A percentile compares a stretch with the other conserved stretches of the same genome.
phyloP scores from a whole-genome alignment of 2,329 filamentous ascomycete genomes.

The Mycogone perniciosa region DNA sequence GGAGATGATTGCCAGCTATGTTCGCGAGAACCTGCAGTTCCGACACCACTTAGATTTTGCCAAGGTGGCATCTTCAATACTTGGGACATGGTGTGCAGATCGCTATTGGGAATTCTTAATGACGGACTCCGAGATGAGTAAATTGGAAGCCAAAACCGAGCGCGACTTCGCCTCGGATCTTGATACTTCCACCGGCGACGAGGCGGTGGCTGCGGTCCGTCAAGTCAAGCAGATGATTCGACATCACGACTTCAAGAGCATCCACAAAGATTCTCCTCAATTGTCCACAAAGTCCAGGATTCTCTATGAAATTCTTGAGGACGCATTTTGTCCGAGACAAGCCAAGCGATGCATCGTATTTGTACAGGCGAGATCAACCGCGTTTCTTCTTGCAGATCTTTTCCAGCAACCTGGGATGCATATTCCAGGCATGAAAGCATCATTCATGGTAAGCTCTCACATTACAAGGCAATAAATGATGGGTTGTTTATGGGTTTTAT shows the following conservation, averaged over 20 bases:
- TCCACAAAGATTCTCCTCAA: constrained; percentile 14
- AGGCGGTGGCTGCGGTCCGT: constrained; percentile 49
- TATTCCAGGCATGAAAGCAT: constrained; percentile 52
- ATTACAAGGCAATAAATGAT: neutral
- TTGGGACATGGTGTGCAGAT: constrained; percentile 84
- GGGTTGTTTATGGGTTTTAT: neutral
- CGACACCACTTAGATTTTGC: constrained; percentile 53
- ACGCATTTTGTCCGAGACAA: constrained; percentile 57
- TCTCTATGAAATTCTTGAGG: constrained; percentile 53
- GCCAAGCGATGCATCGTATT: constrained; percentile 71
- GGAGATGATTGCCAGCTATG: constrained; percentile 42
- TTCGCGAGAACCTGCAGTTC: constrained; percentile 42
- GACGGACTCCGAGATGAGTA: constrained; percentile 53
- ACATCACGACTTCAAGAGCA: constrained; percentile 38
- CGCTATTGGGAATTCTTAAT: constrained; percentile 69
- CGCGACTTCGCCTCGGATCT: constrained; percentile 22
- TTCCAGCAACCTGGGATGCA: constrained; percentile 51
- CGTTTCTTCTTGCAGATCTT: constrained; percentile 63
- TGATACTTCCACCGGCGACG: constrained; percentile 29
- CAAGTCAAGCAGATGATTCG: constrained; percentile 52
- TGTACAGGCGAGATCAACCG: constrained; percentile 71
- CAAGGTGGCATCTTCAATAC: constrained; percentile 51
- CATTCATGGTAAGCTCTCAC: constrained; percentile 49
- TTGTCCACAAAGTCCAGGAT: constrained; percentile 68
- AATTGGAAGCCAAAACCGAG: constrained; percentile 52